A percentile compares a stretch with the other conserved stretches of the same genome.
Conservation (phyloP, 2,329 filamentous ascomycete species). For the Setomelanomma holmii region DNA sequence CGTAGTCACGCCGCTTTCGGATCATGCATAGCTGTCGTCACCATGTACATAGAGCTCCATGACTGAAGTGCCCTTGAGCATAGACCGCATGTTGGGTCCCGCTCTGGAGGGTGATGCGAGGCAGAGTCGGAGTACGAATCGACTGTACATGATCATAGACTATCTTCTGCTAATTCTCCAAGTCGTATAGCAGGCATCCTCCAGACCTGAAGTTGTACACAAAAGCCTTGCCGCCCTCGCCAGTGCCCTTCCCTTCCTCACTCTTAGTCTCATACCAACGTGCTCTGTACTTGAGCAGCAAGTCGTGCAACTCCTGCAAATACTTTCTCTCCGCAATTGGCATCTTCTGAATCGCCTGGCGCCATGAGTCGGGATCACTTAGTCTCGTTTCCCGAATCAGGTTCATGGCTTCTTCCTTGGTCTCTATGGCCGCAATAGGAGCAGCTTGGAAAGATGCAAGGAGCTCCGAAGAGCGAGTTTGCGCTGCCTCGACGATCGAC, state of each 20-base stretch:
- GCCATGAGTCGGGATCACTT: constrained; percentile 84
- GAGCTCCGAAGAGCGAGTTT: constrained; percentile 64
- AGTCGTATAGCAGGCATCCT: constrained; percentile 84
- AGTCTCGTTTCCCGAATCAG: constrained; percentile 76
- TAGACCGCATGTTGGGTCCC: too few relatives aligned
- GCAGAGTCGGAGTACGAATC: too few relatives aligned
- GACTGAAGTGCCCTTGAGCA: too few relatives aligned
- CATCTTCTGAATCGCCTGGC: constrained; percentile 77
- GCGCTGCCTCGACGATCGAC: constrained; percentile 82
- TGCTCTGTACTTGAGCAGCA: constrained; percentile 69
- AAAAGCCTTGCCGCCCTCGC: constrained; percentile 73
- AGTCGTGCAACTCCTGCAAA: constrained; percentile 79
- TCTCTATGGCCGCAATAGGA: constrained; percentile 87
- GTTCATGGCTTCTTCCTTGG: constrained; percentile 81
- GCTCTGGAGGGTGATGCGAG: too few relatives aligned
- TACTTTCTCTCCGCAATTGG: constrained; percentile 82
- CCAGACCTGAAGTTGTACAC: constrained; percentile 91
- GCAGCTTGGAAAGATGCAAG: constrained; percentile 76
- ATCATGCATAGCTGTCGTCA: too few relatives aligned
- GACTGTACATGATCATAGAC: not conserved
- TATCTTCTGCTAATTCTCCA: constrained; percentile 52
- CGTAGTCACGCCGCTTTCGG: too few relatives aligned
- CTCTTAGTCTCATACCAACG: constrained; percentile 58
- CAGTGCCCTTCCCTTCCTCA: constrained; percentile 48
- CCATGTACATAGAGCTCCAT: too few relatives aligned